Conservation (phyloP, 495 filamentous ascomycete genomes). For the Cercophora newfieldiana region DNA sequence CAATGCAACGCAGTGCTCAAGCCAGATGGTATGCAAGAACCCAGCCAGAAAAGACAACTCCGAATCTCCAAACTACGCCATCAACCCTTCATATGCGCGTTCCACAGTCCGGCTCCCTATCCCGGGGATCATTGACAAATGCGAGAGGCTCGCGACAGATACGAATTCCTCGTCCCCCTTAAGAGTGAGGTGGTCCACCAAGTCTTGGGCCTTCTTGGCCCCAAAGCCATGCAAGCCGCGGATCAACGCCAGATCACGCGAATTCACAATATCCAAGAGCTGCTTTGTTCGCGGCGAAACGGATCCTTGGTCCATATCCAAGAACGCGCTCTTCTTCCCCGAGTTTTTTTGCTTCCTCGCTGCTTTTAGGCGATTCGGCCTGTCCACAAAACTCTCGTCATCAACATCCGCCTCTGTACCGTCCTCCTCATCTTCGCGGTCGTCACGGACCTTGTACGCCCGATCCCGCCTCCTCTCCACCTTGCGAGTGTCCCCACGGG, state of each 20-base stretch:
- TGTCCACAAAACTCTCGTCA: constrained; percentile 42
- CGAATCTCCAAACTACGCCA: constrained; percentile 5
- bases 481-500: neutral
- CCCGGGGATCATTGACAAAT: constrained; percentile 58
- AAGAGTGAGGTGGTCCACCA: constrained; percentile 58
- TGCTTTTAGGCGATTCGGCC: constrained; percentile 24
- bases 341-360: constrained; percentile 37
- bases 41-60: constrained; percentile 12
- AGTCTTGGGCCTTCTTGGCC: constrained; percentile 63
- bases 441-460: neutral
- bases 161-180: constrained; percentile 42
- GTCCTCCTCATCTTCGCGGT: constrained; percentile 15
- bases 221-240: constrained; percentile 71
- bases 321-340: constrained; percentile 17
- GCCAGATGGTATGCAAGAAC: constrained; percentile 5
- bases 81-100: constrained; percentile 50
- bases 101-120: constrained; percentile 62
- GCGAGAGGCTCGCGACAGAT: constrained; percentile 47
- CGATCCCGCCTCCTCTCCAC: constrained; percentile 8
- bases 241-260: constrained; percentile 69
- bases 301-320: constrained; percentile 23
- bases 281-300: constrained; percentile 64
- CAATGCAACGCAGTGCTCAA: constrained; percentile 20
- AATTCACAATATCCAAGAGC: constrained; percentile 84
- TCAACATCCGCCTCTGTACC: constrained; percentile 51